These are phyloP conservation scores for Biscogniauxia marginata DNA, from an alignment of 2,329 filamentous ascomycete genomes.

Conservation along the genomic window DNA sequence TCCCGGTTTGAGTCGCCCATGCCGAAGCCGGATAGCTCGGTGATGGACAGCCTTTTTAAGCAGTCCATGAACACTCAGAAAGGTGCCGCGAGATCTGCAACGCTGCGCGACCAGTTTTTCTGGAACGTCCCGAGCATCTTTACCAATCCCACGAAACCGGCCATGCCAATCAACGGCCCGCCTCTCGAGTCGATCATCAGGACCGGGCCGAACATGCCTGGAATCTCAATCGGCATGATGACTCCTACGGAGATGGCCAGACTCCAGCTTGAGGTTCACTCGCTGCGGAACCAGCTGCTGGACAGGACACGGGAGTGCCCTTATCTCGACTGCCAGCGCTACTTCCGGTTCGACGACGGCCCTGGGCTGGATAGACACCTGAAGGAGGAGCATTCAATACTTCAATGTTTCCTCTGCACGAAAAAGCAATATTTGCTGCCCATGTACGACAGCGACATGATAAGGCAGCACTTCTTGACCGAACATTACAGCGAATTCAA, in stretches of 20 bases:
- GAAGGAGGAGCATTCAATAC: conserved; percentile 29
- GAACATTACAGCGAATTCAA: conserved; percentile 21
- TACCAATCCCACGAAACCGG: conserved; percentile 31
- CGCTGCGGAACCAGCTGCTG: conserved; percentile 35
- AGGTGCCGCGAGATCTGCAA: conserved; percentile 3
- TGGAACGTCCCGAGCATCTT: conserved; percentile 30
- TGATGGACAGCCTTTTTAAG: conserved; percentile 11
- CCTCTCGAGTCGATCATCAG: conserved; percentile 38
- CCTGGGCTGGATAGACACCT: conserved; percentile 37
- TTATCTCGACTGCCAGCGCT: conserved; percentile 36
- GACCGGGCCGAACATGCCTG: conserved; percentile 35
- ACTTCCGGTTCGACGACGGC: conserved; percentile 31
- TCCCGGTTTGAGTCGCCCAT: conserved; percentile 4
- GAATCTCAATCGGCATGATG: conserved; percentile 37
- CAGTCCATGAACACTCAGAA: conserved; percentile 12
- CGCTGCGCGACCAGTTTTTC: conserved; percentile 32
- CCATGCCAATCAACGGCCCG: conserved; percentile 36
- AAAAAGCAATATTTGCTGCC: conserved; percentile 31
- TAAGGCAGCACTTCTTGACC: conserved; percentile 22
- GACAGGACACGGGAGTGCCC: conserved; percentile 39
- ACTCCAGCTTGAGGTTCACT: conserved; percentile 36
- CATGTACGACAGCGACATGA: conserved; percentile 22
- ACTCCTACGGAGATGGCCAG: conserved; percentile 41
- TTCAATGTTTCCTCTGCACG: conserved; percentile 30
- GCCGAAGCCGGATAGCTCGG: background rate